Percentiles rank a stretch among this genome's conserved stretches.
Evolutionary conservation across 306 rosid species (phyloP).

Genomic region (Glycine latifolia): DNA sequence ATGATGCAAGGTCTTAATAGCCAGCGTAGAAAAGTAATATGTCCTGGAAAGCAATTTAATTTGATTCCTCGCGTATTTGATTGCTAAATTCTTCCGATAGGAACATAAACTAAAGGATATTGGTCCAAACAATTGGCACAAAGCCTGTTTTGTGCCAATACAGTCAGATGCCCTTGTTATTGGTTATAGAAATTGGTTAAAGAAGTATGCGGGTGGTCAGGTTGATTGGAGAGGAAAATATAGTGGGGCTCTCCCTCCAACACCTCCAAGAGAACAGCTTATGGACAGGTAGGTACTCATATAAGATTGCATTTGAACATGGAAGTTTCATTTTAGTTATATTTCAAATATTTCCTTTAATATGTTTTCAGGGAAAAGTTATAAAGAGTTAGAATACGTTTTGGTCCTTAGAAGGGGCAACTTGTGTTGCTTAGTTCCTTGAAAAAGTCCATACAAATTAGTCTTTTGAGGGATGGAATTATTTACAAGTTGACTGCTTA

Average conservation of each 20-base stretch:
- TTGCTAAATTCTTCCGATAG: constrained; percentile 49
- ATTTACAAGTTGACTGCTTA: not conserved
- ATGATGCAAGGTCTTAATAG: not conserved
- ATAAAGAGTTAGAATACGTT: no score
- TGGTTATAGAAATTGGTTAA: constrained; percentile 88
- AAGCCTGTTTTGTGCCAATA: constrained; percentile 87
- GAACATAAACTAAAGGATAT: constrained; percentile 70
- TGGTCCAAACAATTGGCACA: constrained; percentile 76
- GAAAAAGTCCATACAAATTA: not conserved
- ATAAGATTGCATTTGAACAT: no score
- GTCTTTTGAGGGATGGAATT: not conserved
- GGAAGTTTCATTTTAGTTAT: not conserved
- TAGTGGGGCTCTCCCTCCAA: constrained; percentile 73
- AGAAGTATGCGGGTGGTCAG: constrained; percentile 76
- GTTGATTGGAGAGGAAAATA: constrained; percentile 90
- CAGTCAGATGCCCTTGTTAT: constrained; percentile 84
- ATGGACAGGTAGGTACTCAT: constrained; percentile 68
- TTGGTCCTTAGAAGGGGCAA: not conserved
- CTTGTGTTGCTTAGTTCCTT: not conserved
- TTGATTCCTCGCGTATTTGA: constrained; percentile 38
- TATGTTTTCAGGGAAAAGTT: no score
- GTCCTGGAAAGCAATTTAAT: constrained; percentile 1
- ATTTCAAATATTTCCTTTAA: not conserved
- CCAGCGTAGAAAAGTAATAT: not conserved
- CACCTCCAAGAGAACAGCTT: constrained; percentile 84